Conservation (phyloP, 225 moss, liverwort and hornwort genomes). For the Physcomitrium patens region DNA sequence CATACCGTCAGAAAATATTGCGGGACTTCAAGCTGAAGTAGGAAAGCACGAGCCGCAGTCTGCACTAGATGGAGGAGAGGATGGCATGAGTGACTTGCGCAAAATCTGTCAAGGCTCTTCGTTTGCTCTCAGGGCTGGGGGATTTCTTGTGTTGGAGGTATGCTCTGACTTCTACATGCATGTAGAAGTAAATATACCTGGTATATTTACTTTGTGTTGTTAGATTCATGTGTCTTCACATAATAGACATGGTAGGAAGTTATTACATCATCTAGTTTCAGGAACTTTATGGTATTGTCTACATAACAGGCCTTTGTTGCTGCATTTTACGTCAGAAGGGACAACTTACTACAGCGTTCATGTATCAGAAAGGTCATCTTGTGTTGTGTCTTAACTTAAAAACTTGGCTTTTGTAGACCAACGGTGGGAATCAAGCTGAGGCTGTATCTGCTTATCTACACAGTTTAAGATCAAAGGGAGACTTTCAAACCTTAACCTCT, state of each 20-base stretch:
- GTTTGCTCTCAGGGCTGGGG: conserved; percentile 76
- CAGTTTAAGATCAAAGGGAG: conserved; percentile 59
- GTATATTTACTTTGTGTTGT: background rate
- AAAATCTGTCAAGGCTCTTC: conserved; percentile 81
- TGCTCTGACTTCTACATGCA: background rate
- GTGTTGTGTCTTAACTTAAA: conserved; percentile 19
- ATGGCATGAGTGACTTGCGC: conserved; percentile 83
- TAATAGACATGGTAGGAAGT: too few relatives aligned
- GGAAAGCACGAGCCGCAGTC: conserved; percentile 91
- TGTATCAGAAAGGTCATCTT: background rate
- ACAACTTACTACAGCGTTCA: background rate
- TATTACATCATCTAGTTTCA: background rate
- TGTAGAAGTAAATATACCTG: too few relatives aligned
- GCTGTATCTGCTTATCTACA: conserved; percentile 61
- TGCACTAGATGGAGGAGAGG: conserved; percentile 91
- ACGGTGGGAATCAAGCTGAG: conserved; percentile 87
- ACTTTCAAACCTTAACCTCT: conserved; percentile 47
- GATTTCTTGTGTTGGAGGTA: conserved; percentile 97
- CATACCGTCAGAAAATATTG: conserved; percentile 74
- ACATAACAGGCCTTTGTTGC: background rate
- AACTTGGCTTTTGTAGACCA: conserved; percentile 60
- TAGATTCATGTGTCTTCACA: background rate
- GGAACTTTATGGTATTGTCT: background rate
- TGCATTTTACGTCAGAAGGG: background rate
- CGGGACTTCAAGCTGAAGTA: conserved; percentile 88